Evolutionary conservation across 345 rosid genomes (phyloP).

Genomic region (Bruguiera sexangula): DNA sequence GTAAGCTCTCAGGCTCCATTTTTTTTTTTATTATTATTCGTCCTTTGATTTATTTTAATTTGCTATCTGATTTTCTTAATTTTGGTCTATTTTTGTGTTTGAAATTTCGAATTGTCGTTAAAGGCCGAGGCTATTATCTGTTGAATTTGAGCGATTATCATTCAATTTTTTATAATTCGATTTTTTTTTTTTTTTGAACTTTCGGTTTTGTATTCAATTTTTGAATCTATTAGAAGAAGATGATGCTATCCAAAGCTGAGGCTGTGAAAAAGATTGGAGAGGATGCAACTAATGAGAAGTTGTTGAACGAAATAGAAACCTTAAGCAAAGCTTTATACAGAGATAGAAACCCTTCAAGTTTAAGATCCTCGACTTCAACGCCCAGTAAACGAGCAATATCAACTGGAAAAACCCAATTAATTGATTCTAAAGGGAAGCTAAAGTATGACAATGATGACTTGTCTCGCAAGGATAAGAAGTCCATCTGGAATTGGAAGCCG

Average conservation of each 20-base stretch:
- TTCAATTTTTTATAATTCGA: conserved; percentile 11
- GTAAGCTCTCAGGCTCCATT: conserved; percentile 10
- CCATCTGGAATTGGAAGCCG: conserved; percentile 89
- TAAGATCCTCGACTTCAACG: conserved; percentile 27
- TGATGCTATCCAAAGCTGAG: conserved; percentile 52
- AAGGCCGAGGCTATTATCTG: neutral
- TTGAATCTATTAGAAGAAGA: conserved; percentile 18
- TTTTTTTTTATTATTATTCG: neutral
- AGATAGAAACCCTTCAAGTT: conserved; percentile 39
- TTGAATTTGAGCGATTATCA: neutral
- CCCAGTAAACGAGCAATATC: conserved; percentile 39
- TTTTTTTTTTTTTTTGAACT: neutral
- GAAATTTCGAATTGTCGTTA: neutral
- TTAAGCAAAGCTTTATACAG: conserved; percentile 70
- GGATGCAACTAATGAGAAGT: conserved; percentile 50
- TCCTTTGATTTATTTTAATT: conserved; percentile 1
- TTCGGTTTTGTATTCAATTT: neutral
- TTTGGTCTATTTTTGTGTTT: neutral
- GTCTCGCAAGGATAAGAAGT: conserved; percentile 68
- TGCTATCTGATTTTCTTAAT: neutral
- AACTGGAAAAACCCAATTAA: conserved; percentile 36
- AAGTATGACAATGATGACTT: conserved; percentile 35
- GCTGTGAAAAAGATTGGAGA: conserved; percentile 50
- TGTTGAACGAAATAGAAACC: conserved; percentile 69
- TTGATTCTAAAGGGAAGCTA: conserved; percentile 39